Percentiles rank a stretch among this genome's conserved stretches.
These are phyloP conservation scores for Acer negundo DNA, from an alignment of 345 rosid species.

Conservation along the genomic window DNA sequence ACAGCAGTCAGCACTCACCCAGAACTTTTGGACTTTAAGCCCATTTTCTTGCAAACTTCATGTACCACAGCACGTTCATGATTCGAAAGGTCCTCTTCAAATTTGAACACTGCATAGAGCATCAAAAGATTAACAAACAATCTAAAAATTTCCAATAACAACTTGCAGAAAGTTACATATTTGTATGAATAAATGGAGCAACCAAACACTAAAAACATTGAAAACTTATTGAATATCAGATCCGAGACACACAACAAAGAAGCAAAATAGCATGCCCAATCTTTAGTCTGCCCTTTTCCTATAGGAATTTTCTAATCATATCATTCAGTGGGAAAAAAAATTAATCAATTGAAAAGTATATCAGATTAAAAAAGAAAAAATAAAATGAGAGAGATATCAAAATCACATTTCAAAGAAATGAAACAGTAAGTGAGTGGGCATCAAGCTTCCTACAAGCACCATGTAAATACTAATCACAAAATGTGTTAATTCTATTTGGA, in stretches of 20 bases:
- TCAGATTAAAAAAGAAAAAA: too few species aligned
- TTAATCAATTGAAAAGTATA: too few species aligned
- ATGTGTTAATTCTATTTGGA: neutral
- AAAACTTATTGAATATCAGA: neutral
- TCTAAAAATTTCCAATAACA: neutral
- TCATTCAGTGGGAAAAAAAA: too few species aligned
- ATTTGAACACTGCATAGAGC: constrained; percentile 61
- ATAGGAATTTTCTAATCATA: neutral
- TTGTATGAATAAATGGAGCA: constrained; percentile 9
- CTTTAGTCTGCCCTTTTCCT: neutral
- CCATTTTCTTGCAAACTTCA: constrained; percentile 72
- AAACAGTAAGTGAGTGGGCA: neutral
- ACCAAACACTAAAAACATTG: constrained; percentile 6
- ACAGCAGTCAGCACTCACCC: constrained; percentile 62
- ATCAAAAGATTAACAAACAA: constrained; percentile 20
- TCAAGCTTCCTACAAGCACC: neutral
- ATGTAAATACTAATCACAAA: neutral
- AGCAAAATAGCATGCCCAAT: constrained; percentile 8
- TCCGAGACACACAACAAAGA: neutral
- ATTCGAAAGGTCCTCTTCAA: constrained; percentile 60
- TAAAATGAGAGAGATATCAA: too few species aligned
- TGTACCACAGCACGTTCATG: constrained; percentile 78
- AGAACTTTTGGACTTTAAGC: constrained; percentile 72
- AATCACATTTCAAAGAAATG: too few species aligned
- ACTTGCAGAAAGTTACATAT: neutral